Conservation (phyloP, 177 flowering plant species). For the Tripterygium wilfordii region DNA sequence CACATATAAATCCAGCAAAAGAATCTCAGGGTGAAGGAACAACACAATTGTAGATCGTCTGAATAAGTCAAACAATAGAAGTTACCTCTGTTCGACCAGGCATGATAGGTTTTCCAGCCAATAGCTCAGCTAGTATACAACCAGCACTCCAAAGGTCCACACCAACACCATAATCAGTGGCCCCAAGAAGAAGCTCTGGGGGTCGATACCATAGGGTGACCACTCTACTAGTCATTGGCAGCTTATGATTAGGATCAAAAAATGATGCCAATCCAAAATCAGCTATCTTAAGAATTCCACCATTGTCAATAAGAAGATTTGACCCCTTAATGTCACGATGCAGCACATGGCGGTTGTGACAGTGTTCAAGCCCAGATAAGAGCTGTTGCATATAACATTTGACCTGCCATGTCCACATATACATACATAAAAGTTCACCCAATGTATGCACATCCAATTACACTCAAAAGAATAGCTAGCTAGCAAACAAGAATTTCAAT, state of each 20-base stretch:
- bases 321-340: constrained; percentile 90
- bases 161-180: constrained; percentile 80
- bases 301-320: constrained; percentile 73
- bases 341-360: constrained; percentile 64
- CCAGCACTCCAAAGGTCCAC: constrained; percentile 93
- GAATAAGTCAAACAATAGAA: neutral
- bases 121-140: constrained; percentile 78
- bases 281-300: constrained; percentile 72
- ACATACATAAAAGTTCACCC: neutral
- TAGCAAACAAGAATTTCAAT: neutral
- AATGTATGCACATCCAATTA: neutral
- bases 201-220: constrained; percentile 91
- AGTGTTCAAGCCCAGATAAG: constrained; percentile 81
- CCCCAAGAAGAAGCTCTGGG: constrained; percentile 87
- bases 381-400: constrained; percentile 84
- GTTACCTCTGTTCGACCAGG: constrained; percentile 84
- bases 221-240: constrained; percentile 85
- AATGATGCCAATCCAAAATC: constrained; percentile 85
- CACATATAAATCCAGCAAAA: neutral
- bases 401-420: constrained; percentile 41
- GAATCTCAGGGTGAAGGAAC: neutral
- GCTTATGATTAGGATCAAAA: constrained; percentile 74
- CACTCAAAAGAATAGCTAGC: neutral
- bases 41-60: neutral
- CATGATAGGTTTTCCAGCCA: constrained; percentile 83